Conservation (phyloP, 257 asterid genomes). For the Capsicum pubescens region DNA sequence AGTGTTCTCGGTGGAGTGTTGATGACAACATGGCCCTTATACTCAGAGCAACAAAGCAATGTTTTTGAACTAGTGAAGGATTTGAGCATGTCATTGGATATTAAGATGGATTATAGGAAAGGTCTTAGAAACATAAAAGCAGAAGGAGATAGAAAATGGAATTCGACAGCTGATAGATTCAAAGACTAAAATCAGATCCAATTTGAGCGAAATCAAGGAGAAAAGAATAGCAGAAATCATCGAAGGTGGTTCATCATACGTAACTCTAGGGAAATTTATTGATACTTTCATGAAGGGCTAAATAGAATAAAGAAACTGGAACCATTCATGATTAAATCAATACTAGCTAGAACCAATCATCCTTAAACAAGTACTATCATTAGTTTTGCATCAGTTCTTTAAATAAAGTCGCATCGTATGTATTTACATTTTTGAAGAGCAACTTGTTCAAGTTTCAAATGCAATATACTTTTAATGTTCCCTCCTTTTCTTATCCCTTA, state of each 20-base stretch:
- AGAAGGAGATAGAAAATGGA: background rate
- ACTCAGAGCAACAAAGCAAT: conserved; percentile 23
- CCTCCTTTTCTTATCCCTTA: too few relatives aligned
- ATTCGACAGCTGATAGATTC: background rate
- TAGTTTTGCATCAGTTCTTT: too few relatives aligned
- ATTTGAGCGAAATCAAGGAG: too few relatives aligned
- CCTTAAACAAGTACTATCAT: too few relatives aligned
- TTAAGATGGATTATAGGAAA: background rate
- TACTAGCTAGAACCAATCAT: too few relatives aligned
- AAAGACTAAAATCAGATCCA: fast-evolving
- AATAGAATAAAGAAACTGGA: too few relatives aligned
- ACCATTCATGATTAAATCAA: too few relatives aligned
- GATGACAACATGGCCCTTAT: conserved; percentile 22
- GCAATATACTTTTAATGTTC: too few relatives aligned
- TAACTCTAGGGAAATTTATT: background rate
- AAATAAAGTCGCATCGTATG: too few relatives aligned
- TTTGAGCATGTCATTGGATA: too few relatives aligned
- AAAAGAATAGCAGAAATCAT: background rate
- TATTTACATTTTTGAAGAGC: too few relatives aligned
- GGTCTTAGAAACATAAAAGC: background rate
- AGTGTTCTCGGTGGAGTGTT: conserved; percentile 4
- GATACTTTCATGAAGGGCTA: background rate
- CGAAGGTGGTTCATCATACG: background rate
- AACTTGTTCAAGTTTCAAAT: too few relatives aligned
- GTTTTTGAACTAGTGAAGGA: background rate